A percentile compares a stretch with the other conserved stretches of the same genome.
phyloP scores from a whole-genome alignment of 1,139 yeast genomes.

The Starmera stellimalicola region DNA sequence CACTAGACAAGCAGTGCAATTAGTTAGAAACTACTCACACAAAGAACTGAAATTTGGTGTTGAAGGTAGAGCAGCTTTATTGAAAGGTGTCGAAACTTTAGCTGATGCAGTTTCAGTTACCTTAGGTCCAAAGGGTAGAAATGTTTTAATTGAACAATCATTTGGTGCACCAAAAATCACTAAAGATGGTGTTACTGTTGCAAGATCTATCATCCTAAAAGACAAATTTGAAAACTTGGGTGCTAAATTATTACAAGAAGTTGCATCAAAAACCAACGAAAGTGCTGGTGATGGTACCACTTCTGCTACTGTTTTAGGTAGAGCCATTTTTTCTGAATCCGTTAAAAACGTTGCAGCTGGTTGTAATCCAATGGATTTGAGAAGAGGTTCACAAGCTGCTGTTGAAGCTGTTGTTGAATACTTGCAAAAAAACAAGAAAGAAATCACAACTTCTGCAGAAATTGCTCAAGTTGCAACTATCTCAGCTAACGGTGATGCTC shows the following conservation, averaged over 20 bases:
- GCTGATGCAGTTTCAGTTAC: constrained; percentile 98
- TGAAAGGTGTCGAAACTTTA: constrained; percentile 91
- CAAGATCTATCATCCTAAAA: constrained; percentile 74
- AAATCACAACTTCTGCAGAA: constrained; percentile 93
- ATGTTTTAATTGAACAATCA: constrained; percentile 93
- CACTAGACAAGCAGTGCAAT: constrained; percentile 30
- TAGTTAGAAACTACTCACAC: constrained; percentile 63
- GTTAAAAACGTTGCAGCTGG: constrained; percentile 99
- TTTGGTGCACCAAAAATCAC: constrained; percentile 98
- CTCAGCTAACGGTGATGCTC: constrained; percentile 94
- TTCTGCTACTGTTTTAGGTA: constrained; percentile 93
- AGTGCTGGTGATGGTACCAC: constrained; percentile 99
- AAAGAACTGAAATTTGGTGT: constrained; percentile 97
- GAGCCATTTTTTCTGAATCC: constrained; percentile 94
- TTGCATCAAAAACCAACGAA: constrained; percentile 96
- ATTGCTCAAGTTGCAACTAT: constrained; percentile 99
- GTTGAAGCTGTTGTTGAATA: constrained; percentile 92
- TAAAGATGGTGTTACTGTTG: constrained; percentile 99
- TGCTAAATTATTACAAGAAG: constrained; percentile 93
- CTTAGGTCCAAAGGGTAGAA: constrained; percentile 97
- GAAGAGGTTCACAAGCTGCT: constrained; percentile 98
- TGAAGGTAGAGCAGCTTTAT: constrained; percentile 94
- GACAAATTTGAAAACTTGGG: constrained; percentile 97
- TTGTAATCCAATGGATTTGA: constrained; percentile 98
- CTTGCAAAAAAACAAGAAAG: constrained; percentile 87